Evolutionary conservation across 202 grass and related monocot genomes (phyloP).

Genomic region (Carex sylvatica): DNA sequence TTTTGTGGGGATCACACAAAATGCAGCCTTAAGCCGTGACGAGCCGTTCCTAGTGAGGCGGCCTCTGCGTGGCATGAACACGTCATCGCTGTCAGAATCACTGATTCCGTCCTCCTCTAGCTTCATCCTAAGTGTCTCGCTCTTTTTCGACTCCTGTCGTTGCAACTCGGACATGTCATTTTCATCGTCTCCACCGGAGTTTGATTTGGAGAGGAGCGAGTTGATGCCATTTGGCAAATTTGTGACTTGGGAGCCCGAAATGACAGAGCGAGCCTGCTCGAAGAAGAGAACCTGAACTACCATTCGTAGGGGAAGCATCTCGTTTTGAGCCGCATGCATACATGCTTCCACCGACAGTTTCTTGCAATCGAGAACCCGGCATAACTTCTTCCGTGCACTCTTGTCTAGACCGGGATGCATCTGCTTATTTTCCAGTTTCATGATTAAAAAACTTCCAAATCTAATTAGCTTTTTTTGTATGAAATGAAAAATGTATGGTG

Average conservation of each 20-base stretch:
- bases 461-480: too few species aligned
- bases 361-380: conserved; percentile 81
- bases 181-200: conserved; percentile 39
- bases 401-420: conserved; percentile 75
- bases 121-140: conserved; percentile 80
- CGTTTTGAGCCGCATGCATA: conserved; percentile 87
- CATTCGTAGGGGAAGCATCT: conserved; percentile 80
- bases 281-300: conserved; percentile 98
- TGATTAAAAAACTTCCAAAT: not conserved
- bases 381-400: conserved; percentile 60
- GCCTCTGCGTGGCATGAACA: conserved; percentile 47
- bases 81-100: conserved; percentile 34
- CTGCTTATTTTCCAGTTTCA: conserved; percentile 27
- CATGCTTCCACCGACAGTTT: conserved; percentile 87
- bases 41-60: conserved; percentile 66
- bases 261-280: conserved; percentile 72
- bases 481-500: not conserved
- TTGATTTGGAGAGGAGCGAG: conserved; percentile 64
- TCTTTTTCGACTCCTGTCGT: conserved; percentile 65
- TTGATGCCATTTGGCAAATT: conserved; percentile 66
- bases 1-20: conserved; percentile 64
- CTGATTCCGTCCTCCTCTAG: conserved; percentile 60
- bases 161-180: conserved; percentile 57
- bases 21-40: conserved; percentile 69
- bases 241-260: conserved; percentile 29